phyloP scores from a whole-genome alignment of 2,329 filamentous ascomycete genomes.

The Monosporascus sp. region DNA sequence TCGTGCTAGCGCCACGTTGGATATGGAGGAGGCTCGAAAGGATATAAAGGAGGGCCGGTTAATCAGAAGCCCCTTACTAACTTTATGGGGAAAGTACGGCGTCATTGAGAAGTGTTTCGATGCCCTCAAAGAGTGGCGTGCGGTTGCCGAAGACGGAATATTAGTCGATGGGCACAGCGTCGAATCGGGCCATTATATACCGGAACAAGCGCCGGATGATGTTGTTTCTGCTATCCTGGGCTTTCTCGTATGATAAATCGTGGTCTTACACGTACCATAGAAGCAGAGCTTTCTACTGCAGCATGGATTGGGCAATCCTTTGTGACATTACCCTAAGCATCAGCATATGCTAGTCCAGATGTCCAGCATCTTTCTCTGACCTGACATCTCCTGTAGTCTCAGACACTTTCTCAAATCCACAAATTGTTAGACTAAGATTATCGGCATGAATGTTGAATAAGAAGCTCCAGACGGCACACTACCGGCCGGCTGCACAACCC shows the following conservation, averaged over 20 bases:
- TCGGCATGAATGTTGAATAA: too few species aligned
- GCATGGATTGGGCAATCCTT: too few species aligned
- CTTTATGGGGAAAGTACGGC: conserved; percentile 45
- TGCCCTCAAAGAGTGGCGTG: conserved; percentile 44
- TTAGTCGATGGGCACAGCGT: conserved; percentile 35
- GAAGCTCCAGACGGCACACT: too few species aligned
- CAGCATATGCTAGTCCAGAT: too few species aligned
- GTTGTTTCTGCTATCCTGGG: conserved; percentile 34
- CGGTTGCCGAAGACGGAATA: conserved; percentile 32
- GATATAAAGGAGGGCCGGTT: conserved; percentile 37
- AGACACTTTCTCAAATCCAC: too few species aligned
- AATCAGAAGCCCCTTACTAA: conserved; percentile 39
- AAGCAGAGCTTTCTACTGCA: neutral
- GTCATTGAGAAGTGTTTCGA: conserved; percentile 45
- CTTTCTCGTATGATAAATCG: conserved; percentile 27
- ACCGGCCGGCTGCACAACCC: too few species aligned
- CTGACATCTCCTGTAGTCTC: too few species aligned
- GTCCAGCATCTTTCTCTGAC: too few species aligned
- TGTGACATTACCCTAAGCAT: too few species aligned
- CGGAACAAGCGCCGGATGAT: conserved; percentile 45
- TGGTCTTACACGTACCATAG: neutral
- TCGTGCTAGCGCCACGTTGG: conserved; percentile 43
- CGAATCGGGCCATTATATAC: conserved; percentile 43
- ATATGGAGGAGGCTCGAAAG: conserved; percentile 43
- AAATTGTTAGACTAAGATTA: too few species aligned